Evolutionary conservation across 2,329 filamentous ascomycete species (phyloP).

Genomic region (Fusarium graminum): DNA sequence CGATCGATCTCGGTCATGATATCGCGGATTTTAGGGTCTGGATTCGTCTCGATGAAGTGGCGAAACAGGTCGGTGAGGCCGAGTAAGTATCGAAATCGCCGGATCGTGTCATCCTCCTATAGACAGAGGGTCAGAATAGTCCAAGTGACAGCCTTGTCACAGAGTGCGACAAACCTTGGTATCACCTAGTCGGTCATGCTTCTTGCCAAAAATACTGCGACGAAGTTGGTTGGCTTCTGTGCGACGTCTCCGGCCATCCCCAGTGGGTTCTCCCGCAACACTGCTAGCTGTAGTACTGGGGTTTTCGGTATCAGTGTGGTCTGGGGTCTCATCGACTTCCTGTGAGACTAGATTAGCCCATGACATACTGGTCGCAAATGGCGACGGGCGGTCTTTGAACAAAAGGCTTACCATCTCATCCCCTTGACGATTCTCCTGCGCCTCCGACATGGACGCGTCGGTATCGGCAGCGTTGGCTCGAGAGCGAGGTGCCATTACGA

Average conservation of each 20-base stretch:
- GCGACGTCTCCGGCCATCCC: constrained; percentile 86
- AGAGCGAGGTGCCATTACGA: constrained; percentile 68
- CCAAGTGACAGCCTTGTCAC: constrained; percentile 11
- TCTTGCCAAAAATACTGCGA: constrained; percentile 93
- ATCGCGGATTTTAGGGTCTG: constrained; percentile 92
- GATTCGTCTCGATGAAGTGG: constrained; percentile 98
- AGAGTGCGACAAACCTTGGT: constrained; percentile 76
- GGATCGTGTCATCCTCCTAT: constrained; percentile 93
- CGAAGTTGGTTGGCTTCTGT: constrained; percentile 90
- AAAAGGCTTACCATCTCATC: constrained; percentile 64
- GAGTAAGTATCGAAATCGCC: constrained; percentile 92
- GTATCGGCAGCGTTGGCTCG: constrained; percentile 67
- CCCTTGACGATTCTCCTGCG: constrained; percentile 60
- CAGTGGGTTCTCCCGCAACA: constrained; percentile 78
- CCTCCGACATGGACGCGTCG: constrained; percentile 74
- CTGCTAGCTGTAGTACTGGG: constrained; percentile 84
- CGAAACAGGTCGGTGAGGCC: constrained; percentile 97
- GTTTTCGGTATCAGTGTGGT: constrained; percentile 76
- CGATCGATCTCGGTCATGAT: constrained; percentile 95
- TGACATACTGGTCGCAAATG: constrained; percentile 5
- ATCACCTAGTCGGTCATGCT: constrained; percentile 91
- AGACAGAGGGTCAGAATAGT: constrained; percentile 17
- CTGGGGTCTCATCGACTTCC: constrained; percentile 75
- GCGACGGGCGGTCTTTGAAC: background rate
- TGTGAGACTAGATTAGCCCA: constrained; percentile 46